Evolutionary conservation across 192 early-diverging fungal species (phyloP).

Genomic region (Backusella morwellensis): DNA sequence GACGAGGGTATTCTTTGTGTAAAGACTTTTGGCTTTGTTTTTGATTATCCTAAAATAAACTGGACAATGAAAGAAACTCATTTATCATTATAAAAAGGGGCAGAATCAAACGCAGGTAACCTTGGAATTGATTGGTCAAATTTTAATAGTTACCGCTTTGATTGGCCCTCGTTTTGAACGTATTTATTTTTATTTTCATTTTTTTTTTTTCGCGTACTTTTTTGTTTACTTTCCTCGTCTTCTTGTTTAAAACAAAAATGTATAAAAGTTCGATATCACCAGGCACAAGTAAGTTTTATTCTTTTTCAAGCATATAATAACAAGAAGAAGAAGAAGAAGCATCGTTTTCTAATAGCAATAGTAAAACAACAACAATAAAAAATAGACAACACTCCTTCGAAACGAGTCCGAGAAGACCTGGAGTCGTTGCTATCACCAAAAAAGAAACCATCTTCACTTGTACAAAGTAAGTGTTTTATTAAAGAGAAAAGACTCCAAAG

Average conservation of each 20-base stretch:
- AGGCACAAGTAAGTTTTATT: background rate
- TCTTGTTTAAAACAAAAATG: background rate
- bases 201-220: background rate
- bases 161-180: background rate
- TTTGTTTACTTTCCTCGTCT: background rate
- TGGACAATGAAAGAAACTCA: background rate
- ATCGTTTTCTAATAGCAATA: background rate
- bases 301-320: background rate
- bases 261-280: background rate
- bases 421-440: background rate
- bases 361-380: background rate
- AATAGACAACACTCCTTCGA: background rate
- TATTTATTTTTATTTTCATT: background rate
- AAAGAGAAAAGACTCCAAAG: background rate
- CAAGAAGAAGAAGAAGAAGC: background rate
- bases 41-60: background rate
- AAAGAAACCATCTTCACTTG: background rate
- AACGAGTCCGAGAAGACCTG: background rate
- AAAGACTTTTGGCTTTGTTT: too few relatives aligned
- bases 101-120: background rate
- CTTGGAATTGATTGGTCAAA: constrained; percentile 1
- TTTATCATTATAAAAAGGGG: background rate
- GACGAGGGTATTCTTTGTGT: too few relatives aligned
- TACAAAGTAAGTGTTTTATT: background rate
- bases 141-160: background rate